Conservation (phyloP, 2,329 filamentous ascomycete species). For the Cladosporium oxysporum region DNA sequence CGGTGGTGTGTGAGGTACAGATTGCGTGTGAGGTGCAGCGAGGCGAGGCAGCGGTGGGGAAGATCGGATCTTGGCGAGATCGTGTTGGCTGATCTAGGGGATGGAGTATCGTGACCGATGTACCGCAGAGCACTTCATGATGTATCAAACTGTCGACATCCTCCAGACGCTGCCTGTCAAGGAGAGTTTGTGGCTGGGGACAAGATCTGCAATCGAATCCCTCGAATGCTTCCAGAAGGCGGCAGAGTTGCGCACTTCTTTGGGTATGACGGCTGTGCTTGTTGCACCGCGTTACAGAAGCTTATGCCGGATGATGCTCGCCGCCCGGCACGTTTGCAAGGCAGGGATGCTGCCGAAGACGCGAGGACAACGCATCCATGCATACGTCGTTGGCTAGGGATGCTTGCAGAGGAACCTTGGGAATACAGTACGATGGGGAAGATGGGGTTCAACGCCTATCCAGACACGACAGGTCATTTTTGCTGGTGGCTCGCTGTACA, state of each 20-base stretch:
- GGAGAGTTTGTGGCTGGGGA: neutral
- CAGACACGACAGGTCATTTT: constrained; percentile 1
- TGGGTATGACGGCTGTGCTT: constrained; percentile 11
- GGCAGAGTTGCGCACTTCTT: constrained; percentile 1
- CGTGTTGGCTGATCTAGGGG: neutral
- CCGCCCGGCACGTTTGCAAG: constrained; percentile 13
- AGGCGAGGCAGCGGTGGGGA: neutral
- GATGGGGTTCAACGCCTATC: neutral
- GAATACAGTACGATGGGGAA: neutral
- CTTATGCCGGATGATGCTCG: constrained; percentile 19
- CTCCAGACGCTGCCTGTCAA: neutral
- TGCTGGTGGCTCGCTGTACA: neutral
- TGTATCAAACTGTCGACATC: neutral
- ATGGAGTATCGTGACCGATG: neutral
- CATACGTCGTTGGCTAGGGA: constrained; percentile 9
- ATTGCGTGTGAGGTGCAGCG: constrained; percentile 13
- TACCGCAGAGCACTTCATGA: neutral
- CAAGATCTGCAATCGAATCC: constrained; percentile 8
- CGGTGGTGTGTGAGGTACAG: constrained; percentile 12
- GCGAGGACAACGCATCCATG: constrained; percentile 17
- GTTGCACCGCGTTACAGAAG: constrained; percentile 9
- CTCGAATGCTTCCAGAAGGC: constrained; percentile 17
- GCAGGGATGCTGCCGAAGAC: neutral
- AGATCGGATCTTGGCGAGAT: neutral
- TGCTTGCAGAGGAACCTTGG: neutral